phyloP scores from a whole-genome alignment of 768 basidiomycete species.

The Botryobasidium botryosum region DNA sequence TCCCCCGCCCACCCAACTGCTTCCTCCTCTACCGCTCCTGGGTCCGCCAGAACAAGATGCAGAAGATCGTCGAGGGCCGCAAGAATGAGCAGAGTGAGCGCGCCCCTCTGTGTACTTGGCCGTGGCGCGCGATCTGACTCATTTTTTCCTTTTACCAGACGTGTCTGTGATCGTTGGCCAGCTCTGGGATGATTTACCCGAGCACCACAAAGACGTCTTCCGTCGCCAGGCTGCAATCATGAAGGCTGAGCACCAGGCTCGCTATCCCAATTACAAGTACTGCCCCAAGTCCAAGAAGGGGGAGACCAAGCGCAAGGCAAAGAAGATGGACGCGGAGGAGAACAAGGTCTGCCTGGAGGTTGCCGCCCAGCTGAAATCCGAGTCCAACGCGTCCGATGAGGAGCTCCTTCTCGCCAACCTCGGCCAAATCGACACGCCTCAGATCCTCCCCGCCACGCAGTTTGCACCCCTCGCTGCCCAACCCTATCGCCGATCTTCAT shows the following conservation, averaged over 20 bases:
- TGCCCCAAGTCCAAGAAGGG: neutral
- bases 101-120: neutral
- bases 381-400: too few species aligned
- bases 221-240: neutral
- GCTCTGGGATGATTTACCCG: constrained; percentile 4
- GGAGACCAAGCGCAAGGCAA: neutral
- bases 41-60: neutral
- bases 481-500: neutral
- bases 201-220: constrained; percentile 3
- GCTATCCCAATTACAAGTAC: constrained; percentile 1
- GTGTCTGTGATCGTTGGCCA: constrained; percentile 1
- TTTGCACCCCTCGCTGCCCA: too few species aligned
- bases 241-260: constrained; percentile 1
- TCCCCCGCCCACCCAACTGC: constrained; percentile 18
- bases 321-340: too few species aligned
- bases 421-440: too few species aligned
- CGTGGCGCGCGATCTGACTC: neutral
- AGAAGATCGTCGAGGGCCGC: neutral
- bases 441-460: too few species aligned
- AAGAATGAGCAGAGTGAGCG: constrained; percentile 5
- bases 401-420: too few species aligned
- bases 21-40: constrained; percentile 15
- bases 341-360: too few species aligned
- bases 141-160: neutral
- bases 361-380: too few species aligned